phyloP scores from a whole-genome alignment of 345 rosid genomes.

The Rhodomyrtus tomentosa region DNA sequence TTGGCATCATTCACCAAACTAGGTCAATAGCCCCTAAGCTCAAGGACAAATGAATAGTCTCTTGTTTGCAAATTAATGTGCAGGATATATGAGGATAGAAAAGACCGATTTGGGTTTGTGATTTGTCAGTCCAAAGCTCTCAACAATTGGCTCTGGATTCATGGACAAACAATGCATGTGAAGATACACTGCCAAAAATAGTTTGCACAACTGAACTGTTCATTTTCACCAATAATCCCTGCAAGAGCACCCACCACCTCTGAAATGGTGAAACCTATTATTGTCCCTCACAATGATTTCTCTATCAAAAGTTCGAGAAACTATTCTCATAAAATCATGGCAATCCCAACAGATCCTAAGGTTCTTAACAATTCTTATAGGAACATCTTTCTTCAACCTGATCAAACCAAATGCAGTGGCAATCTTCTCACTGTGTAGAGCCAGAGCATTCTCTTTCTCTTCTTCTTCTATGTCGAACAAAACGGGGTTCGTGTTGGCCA shows the following conservation, averaged over 20 bases:
- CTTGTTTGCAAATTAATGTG: not conserved
- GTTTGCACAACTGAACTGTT: not conserved
- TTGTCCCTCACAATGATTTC: slow-evolving; percentile 64
- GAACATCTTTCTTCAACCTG: slow-evolving; percentile 36
- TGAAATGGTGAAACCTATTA: slow-evolving; percentile 49
- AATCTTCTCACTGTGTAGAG: slow-evolving; percentile 58
- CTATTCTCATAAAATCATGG: slow-evolving; percentile 44
- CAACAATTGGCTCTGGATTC: not conserved
- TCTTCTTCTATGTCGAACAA: slow-evolving; percentile 69
- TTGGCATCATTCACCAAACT: not conserved
- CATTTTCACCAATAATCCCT: slow-evolving; percentile 45
- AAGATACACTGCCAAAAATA: not conserved
- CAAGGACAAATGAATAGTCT: not conserved
- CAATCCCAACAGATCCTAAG: slow-evolving; percentile 75
- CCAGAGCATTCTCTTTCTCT: slow-evolving; percentile 59
- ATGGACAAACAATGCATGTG: not conserved
- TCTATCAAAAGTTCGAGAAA: slow-evolving; percentile 38
- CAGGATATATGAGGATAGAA: not conserved
- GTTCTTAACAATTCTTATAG: slow-evolving; percentile 63
- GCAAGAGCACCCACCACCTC: slow-evolving; percentile 52
- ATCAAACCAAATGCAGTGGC: slow-evolving; percentile 61
- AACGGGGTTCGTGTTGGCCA: slow-evolving; percentile 44
- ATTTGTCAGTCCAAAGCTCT: not conserved
- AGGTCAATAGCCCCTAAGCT: not conserved
- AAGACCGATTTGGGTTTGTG: not conserved